phyloP scores from a whole-genome alignment of 176 grass and related monocot species.

The Zea mays region DNA sequence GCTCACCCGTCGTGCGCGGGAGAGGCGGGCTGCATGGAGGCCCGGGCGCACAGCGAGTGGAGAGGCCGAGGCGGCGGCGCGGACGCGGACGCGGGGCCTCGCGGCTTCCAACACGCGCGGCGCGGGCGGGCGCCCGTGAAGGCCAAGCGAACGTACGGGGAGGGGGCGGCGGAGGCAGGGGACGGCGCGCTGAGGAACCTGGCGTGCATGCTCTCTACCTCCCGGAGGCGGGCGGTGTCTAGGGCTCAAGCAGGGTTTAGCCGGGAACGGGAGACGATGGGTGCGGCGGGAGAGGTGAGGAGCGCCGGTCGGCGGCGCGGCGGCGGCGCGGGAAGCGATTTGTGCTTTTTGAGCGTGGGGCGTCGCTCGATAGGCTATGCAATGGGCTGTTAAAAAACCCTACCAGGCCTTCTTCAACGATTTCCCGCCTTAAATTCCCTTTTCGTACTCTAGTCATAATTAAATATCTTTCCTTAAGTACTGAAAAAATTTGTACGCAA shows the following conservation, averaged over 20 bases:
- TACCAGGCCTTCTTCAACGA: too few relatives aligned
- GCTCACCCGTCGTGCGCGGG: slow-evolving; percentile 27
- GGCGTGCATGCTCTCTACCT: slow-evolving; percentile 50
- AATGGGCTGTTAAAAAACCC: too few relatives aligned
- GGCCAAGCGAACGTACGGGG: not conserved
- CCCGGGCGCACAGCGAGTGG: slow-evolving; percentile 26
- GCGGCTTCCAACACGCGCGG: slow-evolving; percentile 19
- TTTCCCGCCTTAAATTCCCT: too few relatives aligned
- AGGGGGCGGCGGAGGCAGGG: slow-evolving; percentile 18
- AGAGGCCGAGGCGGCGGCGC: not conserved
- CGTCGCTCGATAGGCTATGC: slow-evolving; percentile 14
- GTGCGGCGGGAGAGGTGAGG: slow-evolving; percentile 27
- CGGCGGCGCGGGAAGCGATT: slow-evolving; percentile 13
- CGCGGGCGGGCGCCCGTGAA: slow-evolving; percentile 21
- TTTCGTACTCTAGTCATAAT: too few relatives aligned
- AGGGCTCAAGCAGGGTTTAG: slow-evolving; percentile 56
- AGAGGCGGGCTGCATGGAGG: slow-evolving; percentile 42
- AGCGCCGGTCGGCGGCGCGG: not conserved
- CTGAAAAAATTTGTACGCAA: too few relatives aligned
- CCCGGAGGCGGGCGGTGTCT: slow-evolving; percentile 22
- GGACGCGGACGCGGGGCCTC: not conserved
- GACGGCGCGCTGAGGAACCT: slow-evolving; percentile 41
- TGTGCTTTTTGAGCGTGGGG: not conserved
- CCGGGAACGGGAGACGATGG: not conserved
- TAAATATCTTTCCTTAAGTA: too few relatives aligned